Conservation (phyloP, 768 basidiomycete species). For the Russula vinacea region DNA sequence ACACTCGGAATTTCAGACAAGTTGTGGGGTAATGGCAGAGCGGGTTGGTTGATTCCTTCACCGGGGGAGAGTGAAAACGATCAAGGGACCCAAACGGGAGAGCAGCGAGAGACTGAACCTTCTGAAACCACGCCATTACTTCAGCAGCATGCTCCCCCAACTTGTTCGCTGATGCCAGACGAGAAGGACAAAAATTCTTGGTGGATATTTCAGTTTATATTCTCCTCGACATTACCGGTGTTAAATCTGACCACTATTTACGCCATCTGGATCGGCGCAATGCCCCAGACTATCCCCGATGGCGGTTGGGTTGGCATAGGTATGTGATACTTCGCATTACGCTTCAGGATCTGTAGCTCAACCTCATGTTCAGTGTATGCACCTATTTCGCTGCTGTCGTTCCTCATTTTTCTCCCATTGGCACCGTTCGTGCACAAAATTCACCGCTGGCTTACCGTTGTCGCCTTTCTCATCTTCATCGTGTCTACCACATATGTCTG, state of each 20-base stretch:
- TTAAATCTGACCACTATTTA: conserved; percentile 50
- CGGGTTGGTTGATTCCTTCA: conserved; percentile 12
- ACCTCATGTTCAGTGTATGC: conserved; percentile 48
- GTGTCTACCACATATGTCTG: conserved; percentile 43
- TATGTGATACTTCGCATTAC: conserved; percentile 37
- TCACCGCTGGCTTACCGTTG: conserved; percentile 40
- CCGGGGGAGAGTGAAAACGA: conserved; percentile 23
- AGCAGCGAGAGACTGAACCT: conserved; percentile 24
- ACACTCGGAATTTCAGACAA: conserved; percentile 41
- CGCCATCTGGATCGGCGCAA: conserved; percentile 41
- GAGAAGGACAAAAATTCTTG: conserved; percentile 35
- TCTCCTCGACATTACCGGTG: conserved; percentile 54
- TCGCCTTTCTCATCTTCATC: conserved; percentile 42
- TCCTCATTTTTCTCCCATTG: conserved; percentile 56
- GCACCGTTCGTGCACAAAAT: conserved; percentile 61
- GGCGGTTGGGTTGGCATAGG: conserved; percentile 51
- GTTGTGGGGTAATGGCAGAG: conserved; percentile 30
- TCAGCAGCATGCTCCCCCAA: conserved; percentile 4
- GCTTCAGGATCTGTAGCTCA: not conserved
- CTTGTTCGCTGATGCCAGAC: conserved; percentile 3
- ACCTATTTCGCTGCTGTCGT: conserved; percentile 43
- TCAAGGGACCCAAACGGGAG: not conserved
- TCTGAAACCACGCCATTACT: conserved; percentile 27
- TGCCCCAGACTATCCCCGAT: conserved; percentile 60
- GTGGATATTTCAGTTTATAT: conserved; percentile 60